A percentile compares a stretch with the other conserved stretches of the same genome.
phyloP scores from a whole-genome alignment of 768 basidiomycete genomes.

The Mycena vulgaris region DNA sequence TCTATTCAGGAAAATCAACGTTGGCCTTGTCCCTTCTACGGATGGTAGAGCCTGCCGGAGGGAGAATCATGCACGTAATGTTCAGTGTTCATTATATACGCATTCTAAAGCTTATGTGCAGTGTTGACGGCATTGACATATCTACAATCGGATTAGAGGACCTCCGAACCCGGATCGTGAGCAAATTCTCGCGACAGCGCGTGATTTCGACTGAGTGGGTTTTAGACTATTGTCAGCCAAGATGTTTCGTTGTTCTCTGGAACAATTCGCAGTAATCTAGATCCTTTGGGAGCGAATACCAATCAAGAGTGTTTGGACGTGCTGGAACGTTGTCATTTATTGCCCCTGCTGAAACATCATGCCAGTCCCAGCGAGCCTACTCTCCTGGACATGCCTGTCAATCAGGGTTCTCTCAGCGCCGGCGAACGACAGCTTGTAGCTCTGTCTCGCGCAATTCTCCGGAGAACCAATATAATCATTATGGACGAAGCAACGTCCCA shows the following conservation, averaged over 20 bases:
- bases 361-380: conserved; percentile 50
- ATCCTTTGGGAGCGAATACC: conserved; percentile 73
- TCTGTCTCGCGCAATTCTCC: conserved; percentile 76
- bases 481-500: conserved; percentile 88
- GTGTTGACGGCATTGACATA: conserved; percentile 82
- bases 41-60: conserved; percentile 72
- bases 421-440: conserved; percentile 86
- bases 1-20: conserved; percentile 66
- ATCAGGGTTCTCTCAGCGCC: conserved; percentile 77
- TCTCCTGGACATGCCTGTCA: conserved; percentile 74
- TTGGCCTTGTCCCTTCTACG: conserved; percentile 71
- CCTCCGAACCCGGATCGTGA: conserved; percentile 72
- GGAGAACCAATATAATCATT: conserved; percentile 77
- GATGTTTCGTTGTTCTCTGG: conserved; percentile 84
- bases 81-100: neutral
- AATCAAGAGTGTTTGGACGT: conserved; percentile 76
- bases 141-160: conserved; percentile 78
- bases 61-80: conserved; percentile 68
- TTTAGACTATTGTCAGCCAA: conserved; percentile 80
- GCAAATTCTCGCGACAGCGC: conserved; percentile 31
- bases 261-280: conserved; percentile 80
- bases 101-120: conserved; percentile 1
- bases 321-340: conserved; percentile 75
- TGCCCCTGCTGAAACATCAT: conserved; percentile 57
- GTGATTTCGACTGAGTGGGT: neutral